Percentiles rank a stretch among this genome's conserved stretches.
Conservation (phyloP, 2,329 filamentous ascomycete genomes). For the Hymenoscyphus fructigenus region DNA sequence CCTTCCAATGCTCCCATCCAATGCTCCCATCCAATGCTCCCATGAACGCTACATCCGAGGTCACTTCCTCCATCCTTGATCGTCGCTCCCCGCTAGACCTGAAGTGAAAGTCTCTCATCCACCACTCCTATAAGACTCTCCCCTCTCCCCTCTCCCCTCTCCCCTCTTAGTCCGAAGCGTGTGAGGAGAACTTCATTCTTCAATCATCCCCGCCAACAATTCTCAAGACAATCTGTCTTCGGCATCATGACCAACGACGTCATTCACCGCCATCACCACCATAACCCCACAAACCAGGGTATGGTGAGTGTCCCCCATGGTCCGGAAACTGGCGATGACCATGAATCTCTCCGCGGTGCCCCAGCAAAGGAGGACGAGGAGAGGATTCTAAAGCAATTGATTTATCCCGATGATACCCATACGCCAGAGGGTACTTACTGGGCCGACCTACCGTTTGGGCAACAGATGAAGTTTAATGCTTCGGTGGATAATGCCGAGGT, state of each 20-base stretch:
- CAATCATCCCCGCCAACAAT: no score
- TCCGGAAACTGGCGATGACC: conserved; percentile 36
- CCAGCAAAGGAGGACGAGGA: conserved; percentile 44
- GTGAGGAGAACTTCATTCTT: background rate
- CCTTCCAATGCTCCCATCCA: background rate
- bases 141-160: no score
- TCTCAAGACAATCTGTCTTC: background rate
- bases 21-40: background rate
- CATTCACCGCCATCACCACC: conserved; percentile 29
- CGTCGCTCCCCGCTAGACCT: background rate
- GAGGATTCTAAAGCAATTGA: conserved; percentile 71
- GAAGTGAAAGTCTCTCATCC: background rate
- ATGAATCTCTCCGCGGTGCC: conserved; percentile 19
- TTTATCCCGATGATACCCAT: conserved; percentile 87
- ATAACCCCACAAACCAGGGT: conserved; percentile 31
- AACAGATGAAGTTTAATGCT: conserved; percentile 74
- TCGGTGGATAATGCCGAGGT: conserved; percentile 71
- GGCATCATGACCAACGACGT: conserved; percentile 26
- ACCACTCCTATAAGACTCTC: no score
- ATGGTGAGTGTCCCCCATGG: conserved; percentile 34
- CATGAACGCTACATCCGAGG: background rate
- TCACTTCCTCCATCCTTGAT: background rate
- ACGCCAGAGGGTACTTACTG: conserved; percentile 83
- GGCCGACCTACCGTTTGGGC: conserved; percentile 74
- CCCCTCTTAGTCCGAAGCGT: background rate